Conservation (phyloP, 176 grass and related monocot species). For the Otatea glauca region DNA sequence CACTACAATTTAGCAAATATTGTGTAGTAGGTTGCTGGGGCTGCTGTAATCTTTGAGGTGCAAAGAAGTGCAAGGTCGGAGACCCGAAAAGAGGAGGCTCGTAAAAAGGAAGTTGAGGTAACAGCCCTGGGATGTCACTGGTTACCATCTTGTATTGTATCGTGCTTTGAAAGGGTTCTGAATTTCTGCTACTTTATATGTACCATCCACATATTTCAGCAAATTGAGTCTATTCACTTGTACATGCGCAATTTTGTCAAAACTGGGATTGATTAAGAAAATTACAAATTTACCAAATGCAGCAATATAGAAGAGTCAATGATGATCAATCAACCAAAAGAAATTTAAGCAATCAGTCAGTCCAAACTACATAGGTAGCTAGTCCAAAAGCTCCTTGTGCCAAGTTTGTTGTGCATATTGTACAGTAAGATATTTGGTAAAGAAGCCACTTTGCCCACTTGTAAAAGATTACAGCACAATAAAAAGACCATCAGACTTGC, state of each 20-base stretch:
- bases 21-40: slow-evolving; percentile 67
- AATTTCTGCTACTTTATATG: neutral
- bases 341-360: slow-evolving; percentile 12
- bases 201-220: neutral
- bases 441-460: neutral
- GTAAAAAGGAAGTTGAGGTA: slow-evolving; percentile 72
- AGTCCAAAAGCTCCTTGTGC: neutral
- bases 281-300: neutral
- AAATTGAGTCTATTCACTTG: neutral
- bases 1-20: slow-evolving; percentile 28
- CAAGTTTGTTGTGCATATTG: neutral
- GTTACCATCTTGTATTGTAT: neutral
- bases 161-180: neutral
- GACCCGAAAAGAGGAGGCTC: slow-evolving; percentile 62
- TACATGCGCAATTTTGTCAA: neutral
- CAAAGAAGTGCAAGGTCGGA: slow-evolving; percentile 81
- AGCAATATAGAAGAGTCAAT: neutral
- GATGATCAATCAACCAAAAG: neutral
- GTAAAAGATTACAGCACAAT: neutral
- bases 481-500: neutral
- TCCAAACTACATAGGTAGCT: neutral
- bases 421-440: neutral
- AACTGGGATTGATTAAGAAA: neutral
- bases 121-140: neutral
- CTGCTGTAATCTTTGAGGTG: slow-evolving; percentile 70